Percentiles rank a stretch among this genome's conserved stretches.
Evolutionary conservation across 306 rosid species (phyloP).

Genomic region (Alnus glutinosa): DNA sequence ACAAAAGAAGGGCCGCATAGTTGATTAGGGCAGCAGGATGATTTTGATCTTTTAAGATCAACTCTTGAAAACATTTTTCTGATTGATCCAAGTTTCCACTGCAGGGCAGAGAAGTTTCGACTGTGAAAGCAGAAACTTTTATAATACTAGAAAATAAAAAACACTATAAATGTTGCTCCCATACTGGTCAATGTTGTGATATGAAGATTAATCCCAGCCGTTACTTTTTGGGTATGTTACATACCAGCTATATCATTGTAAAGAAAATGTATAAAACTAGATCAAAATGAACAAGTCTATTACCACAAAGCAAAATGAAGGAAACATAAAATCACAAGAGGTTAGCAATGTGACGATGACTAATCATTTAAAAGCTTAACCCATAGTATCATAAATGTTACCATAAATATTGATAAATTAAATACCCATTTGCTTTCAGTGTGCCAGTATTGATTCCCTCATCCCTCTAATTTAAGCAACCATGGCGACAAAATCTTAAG

Average conservation of each 20-base stretch:
- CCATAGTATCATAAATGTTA: too few species aligned
- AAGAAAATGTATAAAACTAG: neutral
- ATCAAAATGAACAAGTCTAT: neutral
- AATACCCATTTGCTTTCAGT: too few species aligned
- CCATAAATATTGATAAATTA: too few species aligned
- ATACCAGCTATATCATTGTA: neutral
- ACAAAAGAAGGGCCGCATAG: constrained; percentile 77
- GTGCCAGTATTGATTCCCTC: neutral
- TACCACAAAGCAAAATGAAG: neutral
- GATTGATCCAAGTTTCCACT: constrained; percentile 90
- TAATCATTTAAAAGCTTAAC: neutral
- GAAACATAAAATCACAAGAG: neutral
- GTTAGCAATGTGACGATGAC: neutral
- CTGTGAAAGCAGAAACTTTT: neutral
- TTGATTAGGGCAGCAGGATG: constrained; percentile 94
- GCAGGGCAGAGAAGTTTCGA: constrained; percentile 25
- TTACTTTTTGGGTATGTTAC: neutral
- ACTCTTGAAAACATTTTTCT: constrained; percentile 77
- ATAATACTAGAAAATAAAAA: neutral
- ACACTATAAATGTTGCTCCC: neutral
- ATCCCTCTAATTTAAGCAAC: neutral
- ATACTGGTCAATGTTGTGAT: neutral
- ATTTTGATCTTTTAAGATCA: constrained; percentile 87
- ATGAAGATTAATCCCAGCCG: neutral
- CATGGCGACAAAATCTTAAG: neutral